phyloP scores from a whole-genome alignment of 345 rosid genomes.

The Aquilaria sinensis region DNA sequence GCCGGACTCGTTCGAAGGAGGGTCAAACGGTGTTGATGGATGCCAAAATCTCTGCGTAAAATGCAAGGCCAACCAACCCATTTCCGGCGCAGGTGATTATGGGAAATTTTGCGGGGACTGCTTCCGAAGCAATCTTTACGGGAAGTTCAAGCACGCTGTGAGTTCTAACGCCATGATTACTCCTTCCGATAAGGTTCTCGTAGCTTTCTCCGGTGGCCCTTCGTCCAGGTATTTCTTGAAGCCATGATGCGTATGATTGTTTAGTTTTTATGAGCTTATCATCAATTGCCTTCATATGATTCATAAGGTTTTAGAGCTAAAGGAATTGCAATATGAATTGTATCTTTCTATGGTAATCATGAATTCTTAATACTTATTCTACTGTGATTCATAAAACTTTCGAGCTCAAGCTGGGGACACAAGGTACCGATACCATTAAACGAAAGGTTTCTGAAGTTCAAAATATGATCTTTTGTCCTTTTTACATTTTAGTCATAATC shows the following conservation, averaged over 20 bases:
- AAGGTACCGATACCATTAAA: no score
- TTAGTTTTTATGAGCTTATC: background rate
- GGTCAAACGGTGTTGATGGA: background rate
- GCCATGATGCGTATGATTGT: background rate
- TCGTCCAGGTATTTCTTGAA: slow-evolving; percentile 56
- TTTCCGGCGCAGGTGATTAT: slow-evolving; percentile 39
- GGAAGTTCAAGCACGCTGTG: slow-evolving; percentile 81
- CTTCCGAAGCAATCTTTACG: slow-evolving; percentile 66
- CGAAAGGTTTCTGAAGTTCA: no score
- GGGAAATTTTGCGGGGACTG: slow-evolving; percentile 64
- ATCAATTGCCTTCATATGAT: background rate
- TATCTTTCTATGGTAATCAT: no score
- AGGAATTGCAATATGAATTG: no score
- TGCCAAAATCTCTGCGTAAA: slow-evolving; percentile 44
- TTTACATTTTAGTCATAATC: no score
- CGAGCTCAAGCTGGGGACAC: no score
- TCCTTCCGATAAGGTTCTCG: slow-evolving; percentile 82
- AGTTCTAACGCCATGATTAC: slow-evolving; percentile 81
- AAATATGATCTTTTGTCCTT: no score
- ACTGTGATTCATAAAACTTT: no score
- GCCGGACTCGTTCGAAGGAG: background rate
- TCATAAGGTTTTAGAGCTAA: no score
- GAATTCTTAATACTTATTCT: no score
- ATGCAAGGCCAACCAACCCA: slow-evolving; percentile 60
- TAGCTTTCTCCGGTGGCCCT: slow-evolving; percentile 93